Conservation (phyloP, 2,329 filamentous ascomycete species). For the Phaeosphaeriaceae sp. region DNA sequence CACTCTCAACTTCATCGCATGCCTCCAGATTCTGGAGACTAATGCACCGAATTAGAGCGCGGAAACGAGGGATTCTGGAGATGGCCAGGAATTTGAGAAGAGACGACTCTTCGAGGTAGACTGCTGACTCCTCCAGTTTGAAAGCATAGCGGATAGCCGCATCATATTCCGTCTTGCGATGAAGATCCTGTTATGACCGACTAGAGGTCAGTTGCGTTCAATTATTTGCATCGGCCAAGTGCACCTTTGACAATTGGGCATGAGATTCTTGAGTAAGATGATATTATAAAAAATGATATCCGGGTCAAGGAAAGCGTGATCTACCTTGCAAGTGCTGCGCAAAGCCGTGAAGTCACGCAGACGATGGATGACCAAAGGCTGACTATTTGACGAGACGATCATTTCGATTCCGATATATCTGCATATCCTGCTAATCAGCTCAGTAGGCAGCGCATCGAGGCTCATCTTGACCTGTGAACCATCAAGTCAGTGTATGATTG, state of each 20-base stretch:
- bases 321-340: background rate
- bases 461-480: background rate
- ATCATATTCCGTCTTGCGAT: constrained; percentile 4
- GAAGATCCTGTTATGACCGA: background rate
- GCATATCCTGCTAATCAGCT: constrained; percentile 2
- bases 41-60: background rate
- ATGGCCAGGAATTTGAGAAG: background rate
- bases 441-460: background rate
- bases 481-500: background rate
- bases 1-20: background rate
- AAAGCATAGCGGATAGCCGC: constrained; percentile 1
- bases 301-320: background rate
- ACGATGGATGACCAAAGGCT: background rate
- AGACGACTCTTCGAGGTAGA: background rate
- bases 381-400: background rate
- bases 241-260: background rate
- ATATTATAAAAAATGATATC: background rate
- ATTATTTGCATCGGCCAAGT: background rate
- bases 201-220: background rate
- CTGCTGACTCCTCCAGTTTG: background rate
- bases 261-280: background rate
- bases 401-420: background rate
- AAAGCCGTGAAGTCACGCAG: background rate
- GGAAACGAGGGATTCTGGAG: background rate
- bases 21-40: background rate